Base-by-base conservation (phyloP, 2,329 filamentous ascomycete genomes). In the Chaetomium strumarium region DNA sequence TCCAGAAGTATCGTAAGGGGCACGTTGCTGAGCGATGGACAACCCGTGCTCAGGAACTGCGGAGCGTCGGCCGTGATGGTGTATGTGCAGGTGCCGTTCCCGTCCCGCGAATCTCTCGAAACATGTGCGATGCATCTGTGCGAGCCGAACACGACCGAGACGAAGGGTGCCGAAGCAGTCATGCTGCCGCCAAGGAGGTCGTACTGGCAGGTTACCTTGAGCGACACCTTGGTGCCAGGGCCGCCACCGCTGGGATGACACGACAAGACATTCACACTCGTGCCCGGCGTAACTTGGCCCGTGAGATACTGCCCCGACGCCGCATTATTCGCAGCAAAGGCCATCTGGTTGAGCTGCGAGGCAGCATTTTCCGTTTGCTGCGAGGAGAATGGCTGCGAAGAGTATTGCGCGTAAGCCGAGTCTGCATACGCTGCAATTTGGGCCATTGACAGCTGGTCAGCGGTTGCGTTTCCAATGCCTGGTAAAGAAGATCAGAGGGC, bases 71-170 rank as follows among this genome's bases (percentile, higher is more conserved):
- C 81, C 42, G 80, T 81, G 61, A 95, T 76, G 30, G 79, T 78
- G 68, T 93, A 95, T 57, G 84, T 79, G 66, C 81, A 88, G 50
- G 71, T 73, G 17, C 81, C 79, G 59, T 79, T 71, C 49, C 67
- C 70, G 56, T 83, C 79, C 70, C 74, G 80, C 60, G 70, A 76
- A 66, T 72, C 72, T 65, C 85, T 84, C 42, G 80, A 77, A 20
- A 90, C 75, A 51, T 84, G 78, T 53, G 84, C 84, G 50, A 81
- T 75, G 67, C 84, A 86, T 67, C 84, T 84, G 62, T 86, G 81
- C n/a, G 79, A 77, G n/a, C 89, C 90, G 68, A 96, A 95, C 43
- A 84, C 79, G 50, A 96, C 70, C 58, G 73, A 84, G 63, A 88
- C 83, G 46, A 75, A 75, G 2, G 78, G 73, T 50, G 73, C 64